Evolutionary conservation across 495 filamentous ascomycete species (phyloP).

Genomic region (Penicillium lividum): DNA sequence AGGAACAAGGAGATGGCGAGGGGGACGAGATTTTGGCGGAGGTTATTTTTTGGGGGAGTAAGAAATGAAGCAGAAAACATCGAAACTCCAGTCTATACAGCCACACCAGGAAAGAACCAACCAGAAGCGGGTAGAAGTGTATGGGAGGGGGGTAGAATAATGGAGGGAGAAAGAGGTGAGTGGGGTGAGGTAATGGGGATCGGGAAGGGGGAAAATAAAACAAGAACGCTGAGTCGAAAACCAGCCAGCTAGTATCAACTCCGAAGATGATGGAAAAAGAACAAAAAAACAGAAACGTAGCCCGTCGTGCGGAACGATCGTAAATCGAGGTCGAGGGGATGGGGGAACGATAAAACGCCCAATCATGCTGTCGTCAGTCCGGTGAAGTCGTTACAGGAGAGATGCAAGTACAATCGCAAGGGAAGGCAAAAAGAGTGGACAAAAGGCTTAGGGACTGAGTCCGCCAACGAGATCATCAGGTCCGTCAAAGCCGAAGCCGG

Average conservation of each 20-base stretch:
- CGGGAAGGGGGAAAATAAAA: conserved; percentile 16
- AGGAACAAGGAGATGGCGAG: conserved; percentile 6
- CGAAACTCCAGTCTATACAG: conserved; percentile 21
- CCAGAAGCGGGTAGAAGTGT: conserved; percentile 5
- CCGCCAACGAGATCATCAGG: conserved; percentile 41
- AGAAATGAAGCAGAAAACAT: conserved; percentile 12
- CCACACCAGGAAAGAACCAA: conserved; percentile 9
- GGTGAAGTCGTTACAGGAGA: conserved; percentile 50
- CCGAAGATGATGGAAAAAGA: conserved; percentile 21
- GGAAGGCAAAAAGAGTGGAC: conserved; percentile 23
- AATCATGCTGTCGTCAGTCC: conserved; percentile 51
- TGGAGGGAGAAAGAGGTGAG: conserved; percentile 4
- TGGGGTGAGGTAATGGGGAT: neutral
- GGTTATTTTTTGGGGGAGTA: conserved; percentile 12
- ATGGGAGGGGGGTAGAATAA: conserved; percentile 4
- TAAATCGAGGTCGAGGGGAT: conserved; percentile 25
- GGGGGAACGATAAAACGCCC: conserved; percentile 40
- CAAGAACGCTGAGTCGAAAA: conserved; percentile 33
- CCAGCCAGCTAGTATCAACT: conserved; percentile 43
- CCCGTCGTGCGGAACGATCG: conserved; percentile 29
- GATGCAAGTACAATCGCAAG: conserved; percentile 39
- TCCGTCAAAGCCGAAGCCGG: conserved; percentile 46
- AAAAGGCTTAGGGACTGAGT: conserved; percentile 40
- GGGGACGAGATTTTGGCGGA: conserved; percentile 2
- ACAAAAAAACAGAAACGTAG: conserved; percentile 27